Conservation (phyloP, 495 filamentous ascomycete genomes). For the Rostrohypoxylon terebratum region DNA sequence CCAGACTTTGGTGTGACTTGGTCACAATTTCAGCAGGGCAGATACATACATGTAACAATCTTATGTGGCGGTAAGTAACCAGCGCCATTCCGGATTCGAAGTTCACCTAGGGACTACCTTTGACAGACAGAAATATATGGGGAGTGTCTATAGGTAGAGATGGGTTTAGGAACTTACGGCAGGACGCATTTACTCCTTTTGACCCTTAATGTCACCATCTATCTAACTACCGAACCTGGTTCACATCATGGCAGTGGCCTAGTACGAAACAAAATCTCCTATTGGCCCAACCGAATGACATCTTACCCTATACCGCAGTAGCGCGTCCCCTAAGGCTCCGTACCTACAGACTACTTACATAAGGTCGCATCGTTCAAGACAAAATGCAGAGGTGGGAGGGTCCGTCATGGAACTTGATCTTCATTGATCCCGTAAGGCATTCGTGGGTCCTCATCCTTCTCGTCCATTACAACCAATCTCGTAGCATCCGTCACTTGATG, state of each 20-base stretch:
- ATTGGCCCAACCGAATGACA: conserved; percentile 14
- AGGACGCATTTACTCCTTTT: conserved; percentile 6
- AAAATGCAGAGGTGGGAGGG: conserved; percentile 18
- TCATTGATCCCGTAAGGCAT: conserved; percentile 15
- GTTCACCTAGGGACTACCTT: not conserved
- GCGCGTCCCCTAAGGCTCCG: conserved; percentile 7
- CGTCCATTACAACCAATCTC: conserved; percentile 20
- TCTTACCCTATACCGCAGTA: conserved; percentile 20
- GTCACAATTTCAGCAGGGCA: not conserved
- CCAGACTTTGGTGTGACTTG: conserved; percentile 4
- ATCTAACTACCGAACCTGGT: conserved; percentile 35
- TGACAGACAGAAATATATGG: not conserved
- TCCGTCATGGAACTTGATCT: conserved; percentile 21
- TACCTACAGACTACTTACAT: conserved; percentile 18
- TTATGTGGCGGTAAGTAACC: conserved; percentile 1
- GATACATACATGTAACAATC: not conserved
- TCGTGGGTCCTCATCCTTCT: conserved; percentile 29
- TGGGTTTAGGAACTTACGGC: not conserved
- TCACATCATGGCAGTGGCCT: conserved; percentile 14
- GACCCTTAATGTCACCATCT: conserved; percentile 27
- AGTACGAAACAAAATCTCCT: conserved; percentile 22
- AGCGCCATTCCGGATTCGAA: not conserved
- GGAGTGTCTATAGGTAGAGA: not conserved
- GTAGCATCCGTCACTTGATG: conserved; percentile 20
- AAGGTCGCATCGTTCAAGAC: conserved; percentile 28